Base-by-base conservation (phyloP, 805 yeast genomes). In the Metschnikowia santaceciliae region DNA sequence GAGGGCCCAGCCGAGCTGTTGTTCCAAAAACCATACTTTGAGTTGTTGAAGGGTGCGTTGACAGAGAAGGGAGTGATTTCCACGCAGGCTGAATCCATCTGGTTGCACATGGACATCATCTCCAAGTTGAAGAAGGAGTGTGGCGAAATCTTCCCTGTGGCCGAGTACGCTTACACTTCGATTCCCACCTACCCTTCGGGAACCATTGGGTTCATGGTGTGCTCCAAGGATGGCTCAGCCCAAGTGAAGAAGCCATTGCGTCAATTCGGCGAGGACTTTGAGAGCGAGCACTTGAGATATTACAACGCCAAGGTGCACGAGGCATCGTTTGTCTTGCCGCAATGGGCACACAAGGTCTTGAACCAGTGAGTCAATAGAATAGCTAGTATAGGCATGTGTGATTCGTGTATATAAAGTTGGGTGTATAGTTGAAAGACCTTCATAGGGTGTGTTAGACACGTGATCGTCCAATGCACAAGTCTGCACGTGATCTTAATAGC, bases 111-210 rank as follows among this genome's bases (percentile, higher is more conserved):
- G 78, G 81, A 83, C 56, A 84, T 90, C 65, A 88, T 92, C 64
- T 80, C 86, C 65, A 81, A 87, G 60, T 81, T 92, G 74, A 88
- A 90, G 76, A 73, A 81, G 61, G 91, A 88, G 58, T 90, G 97
- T 72, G 71, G 77, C 57, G 81, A 82, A 56, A 90, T 92, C 42
- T 92, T 92, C 84, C 96, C 97, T 43, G 87, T 82, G 49, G 97
- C 86, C 39, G 94, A 87, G 66, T 91, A 90, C 68, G 90, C 96
- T 33, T 88, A 88, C 75, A 86, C 95, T 52, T 82, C 94, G 65
- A 90, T 91, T 60, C 99, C 99, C 66, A 91, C 98, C 52, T 92
- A 92, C 66, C 96, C 99, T 57, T 84, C 96, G 17, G 99, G 99
- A 57, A 95, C 90, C 69, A 86, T 92, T 64, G 99, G 98, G n/a